phyloP scores from a whole-genome alignment of 2,329 filamentous ascomycete species.

The Coniochaeta prunicola region DNA sequence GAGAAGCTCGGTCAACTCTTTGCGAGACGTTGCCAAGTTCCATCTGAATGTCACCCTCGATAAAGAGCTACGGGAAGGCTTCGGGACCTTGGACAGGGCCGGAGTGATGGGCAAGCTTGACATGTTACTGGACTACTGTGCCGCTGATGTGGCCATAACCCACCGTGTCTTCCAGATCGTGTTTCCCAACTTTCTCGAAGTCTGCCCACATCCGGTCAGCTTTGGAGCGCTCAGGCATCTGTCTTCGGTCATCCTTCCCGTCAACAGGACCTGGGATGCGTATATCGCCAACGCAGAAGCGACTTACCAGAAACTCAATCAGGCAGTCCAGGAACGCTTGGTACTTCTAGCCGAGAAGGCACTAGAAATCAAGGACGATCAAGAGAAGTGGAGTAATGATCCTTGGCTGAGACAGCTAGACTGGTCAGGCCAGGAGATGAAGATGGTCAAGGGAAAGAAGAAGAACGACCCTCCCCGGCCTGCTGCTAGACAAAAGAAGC shows the following conservation, averaged over 20 bases:
- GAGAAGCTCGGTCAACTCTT: conserved; percentile 87
- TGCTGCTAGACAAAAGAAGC: conserved; percentile 80
- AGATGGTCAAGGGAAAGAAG: conserved; percentile 85
- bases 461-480: conserved; percentile 74
- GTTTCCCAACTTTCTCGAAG: conserved; percentile 80
- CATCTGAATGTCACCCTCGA: conserved; percentile 89
- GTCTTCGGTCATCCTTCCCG: conserved; percentile 86
- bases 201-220: conserved; percentile 93
- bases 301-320: conserved; percentile 70
- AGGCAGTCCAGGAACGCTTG: conserved; percentile 72
- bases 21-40: conserved; percentile 93
- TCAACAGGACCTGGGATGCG: conserved; percentile 78
- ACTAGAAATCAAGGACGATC: conserved; percentile 61
- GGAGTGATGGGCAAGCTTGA: conserved; percentile 68
- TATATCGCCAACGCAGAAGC: conserved; percentile 81
- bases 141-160: conserved; percentile 86
- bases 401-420: conserved; percentile 92
- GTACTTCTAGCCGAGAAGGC: conserved; percentile 70
- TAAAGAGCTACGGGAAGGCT: conserved; percentile 79
- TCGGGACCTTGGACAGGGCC: conserved; percentile 70
- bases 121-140: conserved; percentile 86
- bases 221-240: conserved; percentile 90
- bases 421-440: conserved; percentile 90
- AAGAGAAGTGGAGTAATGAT: conserved; percentile 66
- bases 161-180: conserved; percentile 92